Percentiles rank a stretch among this genome's conserved stretches.
Conservation (phyloP, 768 basidiomycete species). For the Termitomyces sp. region DNA sequence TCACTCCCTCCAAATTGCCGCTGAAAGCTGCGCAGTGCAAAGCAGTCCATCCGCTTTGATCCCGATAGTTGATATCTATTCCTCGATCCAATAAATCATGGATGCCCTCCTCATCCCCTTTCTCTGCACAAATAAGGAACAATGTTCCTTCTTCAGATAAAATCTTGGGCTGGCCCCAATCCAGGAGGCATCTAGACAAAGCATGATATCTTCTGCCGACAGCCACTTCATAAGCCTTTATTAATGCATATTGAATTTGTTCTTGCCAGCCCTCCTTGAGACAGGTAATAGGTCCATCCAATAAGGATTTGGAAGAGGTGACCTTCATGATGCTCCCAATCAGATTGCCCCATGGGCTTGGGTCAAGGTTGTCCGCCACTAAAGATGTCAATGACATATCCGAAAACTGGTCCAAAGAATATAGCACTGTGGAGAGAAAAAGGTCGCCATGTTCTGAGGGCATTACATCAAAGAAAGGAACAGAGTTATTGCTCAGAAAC, state of each 20-base stretch:
- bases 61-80: background rate
- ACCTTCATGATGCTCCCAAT: background rate
- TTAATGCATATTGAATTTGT: background rate
- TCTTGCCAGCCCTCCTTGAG: background rate
- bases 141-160: background rate
- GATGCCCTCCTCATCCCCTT: background rate
- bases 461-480: background rate
- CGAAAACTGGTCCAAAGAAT: background rate
- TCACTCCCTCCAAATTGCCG: background rate
- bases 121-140: background rate
- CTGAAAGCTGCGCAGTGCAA: background rate
- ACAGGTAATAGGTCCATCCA: background rate
- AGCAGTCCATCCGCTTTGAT: background rate
- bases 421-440: background rate
- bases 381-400: background rate
- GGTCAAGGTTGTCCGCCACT: background rate
- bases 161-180: background rate
- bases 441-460: background rate
- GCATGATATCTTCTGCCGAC: background rate
- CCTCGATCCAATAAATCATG: background rate
- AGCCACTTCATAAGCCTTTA: background rate
- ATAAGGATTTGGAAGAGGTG: background rate
- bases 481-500: background rate
- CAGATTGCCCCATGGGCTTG: background rate
- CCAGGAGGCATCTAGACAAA: background rate